These are phyloP conservation scores for Pythium brachiatum DNA, from an alignment of 352 stramenopile species.

Conservation along the genomic window DNA sequence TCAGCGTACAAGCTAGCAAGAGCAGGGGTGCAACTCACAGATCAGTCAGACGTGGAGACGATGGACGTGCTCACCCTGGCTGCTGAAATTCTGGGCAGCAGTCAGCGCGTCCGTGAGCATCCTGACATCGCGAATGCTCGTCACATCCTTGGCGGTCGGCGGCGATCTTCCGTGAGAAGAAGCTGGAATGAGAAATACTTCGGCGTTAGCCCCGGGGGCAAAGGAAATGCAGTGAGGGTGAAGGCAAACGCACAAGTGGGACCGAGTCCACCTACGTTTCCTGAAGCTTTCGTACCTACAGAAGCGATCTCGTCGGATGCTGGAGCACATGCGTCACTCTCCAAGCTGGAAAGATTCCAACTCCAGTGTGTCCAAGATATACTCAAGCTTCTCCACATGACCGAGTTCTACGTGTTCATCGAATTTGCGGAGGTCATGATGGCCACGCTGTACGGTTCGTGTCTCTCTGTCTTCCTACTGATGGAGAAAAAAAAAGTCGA, in stretches of 20 bases:
- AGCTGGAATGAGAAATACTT: neutral
- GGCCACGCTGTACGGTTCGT: neutral
- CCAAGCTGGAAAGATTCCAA: neutral
- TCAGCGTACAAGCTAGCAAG: neutral
- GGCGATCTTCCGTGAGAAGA: neutral
- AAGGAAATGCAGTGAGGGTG: too few relatives aligned
- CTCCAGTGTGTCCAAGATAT: conserved; percentile 9
- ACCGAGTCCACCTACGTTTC: too few relatives aligned
- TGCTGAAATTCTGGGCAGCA: neutral
- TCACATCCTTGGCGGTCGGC: neutral
- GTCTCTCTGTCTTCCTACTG: too few relatives aligned
- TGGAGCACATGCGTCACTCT: neutral
- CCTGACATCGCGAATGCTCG: neutral
- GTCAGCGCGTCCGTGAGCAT: neutral
- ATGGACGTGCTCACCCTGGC: neutral
- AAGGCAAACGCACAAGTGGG: too few relatives aligned
- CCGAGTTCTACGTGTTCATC: conserved; percentile 3
- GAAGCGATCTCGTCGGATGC: too few relatives aligned
- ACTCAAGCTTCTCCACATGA: conserved; percentile 2
- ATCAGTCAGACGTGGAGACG: neutral
- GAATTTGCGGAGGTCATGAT: neutral
- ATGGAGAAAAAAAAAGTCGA: too few relatives aligned
- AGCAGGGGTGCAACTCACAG: neutral
- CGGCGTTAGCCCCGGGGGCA: neutral
- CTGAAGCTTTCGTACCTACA: too few relatives aligned